Evolutionary conservation across 2,329 filamentous ascomycete species (phyloP).

Genomic region (Penicillium verrucosum): DNA sequence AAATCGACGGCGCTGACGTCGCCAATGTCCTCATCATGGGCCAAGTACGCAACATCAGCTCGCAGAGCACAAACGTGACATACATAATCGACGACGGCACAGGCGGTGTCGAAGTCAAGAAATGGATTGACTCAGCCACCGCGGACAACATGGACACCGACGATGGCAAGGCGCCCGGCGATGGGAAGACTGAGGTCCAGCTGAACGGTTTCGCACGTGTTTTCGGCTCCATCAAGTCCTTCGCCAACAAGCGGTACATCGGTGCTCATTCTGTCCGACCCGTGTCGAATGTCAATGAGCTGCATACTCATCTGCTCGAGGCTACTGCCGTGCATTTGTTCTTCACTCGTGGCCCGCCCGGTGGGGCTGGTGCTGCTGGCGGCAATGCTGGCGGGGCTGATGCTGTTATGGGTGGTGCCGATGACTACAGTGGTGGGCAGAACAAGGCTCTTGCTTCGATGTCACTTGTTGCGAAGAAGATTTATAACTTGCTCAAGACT

Average conservation of each 20-base stretch:
- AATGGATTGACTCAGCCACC: slow-evolving; percentile 45
- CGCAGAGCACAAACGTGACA: slow-evolving; percentile 86
- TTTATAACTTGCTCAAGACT: slow-evolving; percentile 68
- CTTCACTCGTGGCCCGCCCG: slow-evolving; percentile 66
- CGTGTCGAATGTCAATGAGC: slow-evolving; percentile 82
- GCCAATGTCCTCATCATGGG: slow-evolving; percentile 81
- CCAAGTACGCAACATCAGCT: slow-evolving; percentile 81
- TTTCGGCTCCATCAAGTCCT: slow-evolving; percentile 78
- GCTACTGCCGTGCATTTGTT: slow-evolving; percentile 83
- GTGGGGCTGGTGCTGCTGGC: slow-evolving; percentile 44
- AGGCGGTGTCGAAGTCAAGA: slow-evolving; percentile 73
- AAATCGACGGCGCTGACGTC: slow-evolving; percentile 72
- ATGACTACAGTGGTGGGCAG: slow-evolving; percentile 26
- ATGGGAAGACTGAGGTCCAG: slow-evolving; percentile 56
- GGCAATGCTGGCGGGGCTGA: slow-evolving; percentile 45
- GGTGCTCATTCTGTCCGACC: slow-evolving; percentile 76
- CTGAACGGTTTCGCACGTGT: slow-evolving; percentile 80
- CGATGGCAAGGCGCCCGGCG: slow-evolving; percentile 39
- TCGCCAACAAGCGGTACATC: slow-evolving; percentile 79
- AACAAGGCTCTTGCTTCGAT: slow-evolving; percentile 47
- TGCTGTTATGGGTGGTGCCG: slow-evolving; percentile 34
- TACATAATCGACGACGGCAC: slow-evolving; percentile 96
- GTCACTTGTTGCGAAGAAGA: slow-evolving; percentile 59
- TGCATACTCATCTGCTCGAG: slow-evolving; percentile 89
- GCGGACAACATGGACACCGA: slow-evolving; percentile 47